These are phyloP conservation scores for Chlamydomonas eustigma DNA, from an alignment of 139 green algal genomes.

Conservation along the genomic window DNA sequence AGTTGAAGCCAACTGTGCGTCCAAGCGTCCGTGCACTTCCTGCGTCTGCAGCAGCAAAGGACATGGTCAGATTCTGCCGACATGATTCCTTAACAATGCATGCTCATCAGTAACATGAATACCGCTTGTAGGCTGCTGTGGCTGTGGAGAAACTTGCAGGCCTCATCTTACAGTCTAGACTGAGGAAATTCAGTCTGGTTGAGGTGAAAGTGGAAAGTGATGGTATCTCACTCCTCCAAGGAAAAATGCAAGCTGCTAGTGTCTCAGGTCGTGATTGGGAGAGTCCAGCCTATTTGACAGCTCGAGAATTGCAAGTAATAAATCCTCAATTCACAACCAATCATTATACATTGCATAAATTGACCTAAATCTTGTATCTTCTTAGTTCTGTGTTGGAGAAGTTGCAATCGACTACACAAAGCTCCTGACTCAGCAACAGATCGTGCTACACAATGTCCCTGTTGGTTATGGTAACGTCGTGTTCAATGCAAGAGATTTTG, in stretches of 20 bases:
- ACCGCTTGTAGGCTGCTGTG: neutral
- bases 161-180: neutral
- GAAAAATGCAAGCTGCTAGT: neutral
- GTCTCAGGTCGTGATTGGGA: neutral
- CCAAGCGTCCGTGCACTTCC: too few species aligned
- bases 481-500: slow-evolving; percentile 7
- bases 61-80: too few species aligned
- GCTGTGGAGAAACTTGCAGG: neutral
- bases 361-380: neutral
- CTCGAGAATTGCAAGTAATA: slow-evolving; percentile 3
- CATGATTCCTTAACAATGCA: too few species aligned
- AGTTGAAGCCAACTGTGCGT: too few species aligned
- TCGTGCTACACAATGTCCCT: neutral
- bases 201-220: neutral
- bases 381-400: neutral
- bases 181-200: neutral
- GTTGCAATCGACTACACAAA: neutral
- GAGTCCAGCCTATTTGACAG: neutral
- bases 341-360: neutral
- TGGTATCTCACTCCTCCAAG: neutral
- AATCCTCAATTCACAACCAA: neutral
- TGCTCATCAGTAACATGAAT: too few species aligned
- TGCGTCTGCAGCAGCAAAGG: too few species aligned
- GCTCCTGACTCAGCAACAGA: neutral
- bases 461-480: neutral